Evolutionary conservation across 139 green algal genomes (phyloP), one percentile per base, ranked within the genome.

Genomic region (Tetraselmis chui): DNA sequence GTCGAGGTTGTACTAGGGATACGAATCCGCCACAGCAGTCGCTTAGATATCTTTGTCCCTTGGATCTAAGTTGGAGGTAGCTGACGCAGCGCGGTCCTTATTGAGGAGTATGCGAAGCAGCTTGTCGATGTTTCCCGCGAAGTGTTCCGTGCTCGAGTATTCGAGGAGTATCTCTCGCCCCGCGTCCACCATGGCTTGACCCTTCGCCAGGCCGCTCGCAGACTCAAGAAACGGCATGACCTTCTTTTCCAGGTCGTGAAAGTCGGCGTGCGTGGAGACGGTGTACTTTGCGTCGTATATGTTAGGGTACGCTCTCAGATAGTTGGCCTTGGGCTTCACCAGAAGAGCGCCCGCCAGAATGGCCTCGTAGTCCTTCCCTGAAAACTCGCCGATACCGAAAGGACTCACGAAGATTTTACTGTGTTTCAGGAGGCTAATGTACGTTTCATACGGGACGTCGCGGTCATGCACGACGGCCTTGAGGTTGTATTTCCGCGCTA

Each of bases 301-400:
- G 76, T 79, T 59, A 26, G 76, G 76, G 76, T 79, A 79, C 29
- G 76, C 31, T 11, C 11, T 23, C 1, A 79, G 76, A 31, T 79
- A 30, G 76, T 31, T 24, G 24, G 76, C 76, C 28, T 59, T 30
- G 1, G 76, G 76, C 28, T 79, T 79, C 29, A 79, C 76, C 76
- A 79, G 76, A 29, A 79, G 2, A 29, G 76, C 76, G 29, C 76
- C 29, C 24, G 29, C 32, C 29, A 79, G 31, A 24, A 79, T 23
- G 29, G 76, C 25, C 28, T 79, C 76, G 29, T 79, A 79, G 76
- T 79, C 76, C 28, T 79, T 79, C 2, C 76, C 76, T 29, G 29
- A 59, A 31, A 59, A 79, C 76, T 79, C 76, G 5, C 76, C 76
- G 28, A 59, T 67, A 18, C 76, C 76, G 29, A 79, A 31, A 11